Conservation (phyloP, 2,329 filamentous ascomycete species). For the Fonsecaea nubica region DNA sequence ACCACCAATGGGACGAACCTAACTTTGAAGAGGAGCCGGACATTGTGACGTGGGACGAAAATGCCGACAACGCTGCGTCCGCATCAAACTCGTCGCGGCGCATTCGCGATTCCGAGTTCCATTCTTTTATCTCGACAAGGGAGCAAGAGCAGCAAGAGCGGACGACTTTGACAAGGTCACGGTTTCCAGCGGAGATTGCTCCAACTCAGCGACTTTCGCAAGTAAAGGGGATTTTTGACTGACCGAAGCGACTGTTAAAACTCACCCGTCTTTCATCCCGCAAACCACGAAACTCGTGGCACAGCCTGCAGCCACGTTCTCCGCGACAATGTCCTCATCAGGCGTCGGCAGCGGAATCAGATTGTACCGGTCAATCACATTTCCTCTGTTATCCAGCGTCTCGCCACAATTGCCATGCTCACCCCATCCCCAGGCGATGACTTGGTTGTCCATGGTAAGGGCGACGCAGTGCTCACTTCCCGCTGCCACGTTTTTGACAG, state of each 20-base stretch:
- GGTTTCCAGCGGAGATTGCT: slow-evolving; percentile 45
- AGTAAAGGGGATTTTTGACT: slow-evolving; percentile 55
- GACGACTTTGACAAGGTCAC: slow-evolving; percentile 2
- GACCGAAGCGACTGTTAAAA: slow-evolving; percentile 23
- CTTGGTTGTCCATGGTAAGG: slow-evolving; percentile 67
- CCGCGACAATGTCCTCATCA: slow-evolving; percentile 59
- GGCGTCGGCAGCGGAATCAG: slow-evolving; percentile 48
- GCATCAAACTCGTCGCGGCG: slow-evolving; percentile 44
- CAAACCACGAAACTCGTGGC: slow-evolving; percentile 79
- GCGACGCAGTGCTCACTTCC: slow-evolving; percentile 92
- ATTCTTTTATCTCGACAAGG: slow-evolving; percentile 36
- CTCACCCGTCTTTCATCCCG: slow-evolving; percentile 28
- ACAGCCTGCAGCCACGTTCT: slow-evolving; percentile 79
- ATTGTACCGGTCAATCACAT: slow-evolving; percentile 74
- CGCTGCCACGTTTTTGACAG: slow-evolving; percentile 69
- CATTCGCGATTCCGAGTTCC: slow-evolving; percentile 47
- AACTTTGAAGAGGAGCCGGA: slow-evolving; percentile 60
- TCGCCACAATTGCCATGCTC: slow-evolving; percentile 96
- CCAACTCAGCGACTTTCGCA: slow-evolving; percentile 59
- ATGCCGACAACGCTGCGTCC: slow-evolving; percentile 68
- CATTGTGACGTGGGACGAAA: slow-evolving; percentile 55
- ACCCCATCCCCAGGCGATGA: slow-evolving; percentile 93
- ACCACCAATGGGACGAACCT: slow-evolving; percentile 64
- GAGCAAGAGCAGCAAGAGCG: slow-evolving; percentile 28
- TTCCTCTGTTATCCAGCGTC: slow-evolving; percentile 63